These are phyloP conservation scores for Penicillium sp. DNA, from an alignment of 2,329 filamentous ascomycete genomes.

Conservation along the genomic window DNA sequence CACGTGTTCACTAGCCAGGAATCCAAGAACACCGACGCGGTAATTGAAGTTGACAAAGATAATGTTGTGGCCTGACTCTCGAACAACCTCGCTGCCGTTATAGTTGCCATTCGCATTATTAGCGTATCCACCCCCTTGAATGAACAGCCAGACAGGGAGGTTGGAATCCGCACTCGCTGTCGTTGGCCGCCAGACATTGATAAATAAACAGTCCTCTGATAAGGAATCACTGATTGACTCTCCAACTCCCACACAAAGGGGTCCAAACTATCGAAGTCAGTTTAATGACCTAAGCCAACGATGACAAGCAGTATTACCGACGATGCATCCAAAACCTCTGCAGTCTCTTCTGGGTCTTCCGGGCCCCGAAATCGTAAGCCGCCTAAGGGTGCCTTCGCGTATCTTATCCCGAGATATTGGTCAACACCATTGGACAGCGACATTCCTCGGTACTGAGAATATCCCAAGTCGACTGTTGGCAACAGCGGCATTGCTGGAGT, in stretches of 20 bases:
- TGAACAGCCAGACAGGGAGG: constrained; percentile 54
- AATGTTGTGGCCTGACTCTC: constrained; percentile 49
- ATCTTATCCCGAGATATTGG: constrained; percentile 64
- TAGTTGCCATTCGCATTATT: constrained; percentile 44
- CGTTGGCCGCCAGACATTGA: constrained; percentile 29
- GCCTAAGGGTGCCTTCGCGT: constrained; percentile 57
- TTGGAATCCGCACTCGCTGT: constrained; percentile 34
- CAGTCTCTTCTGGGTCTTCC: constrained; percentile 43
- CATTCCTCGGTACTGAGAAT: constrained; percentile 55
- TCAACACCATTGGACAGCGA: constrained; percentile 49
- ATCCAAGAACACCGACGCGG: constrained; percentile 55
- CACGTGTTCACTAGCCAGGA: constrained; percentile 52
- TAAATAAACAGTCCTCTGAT: constrained; percentile 28
- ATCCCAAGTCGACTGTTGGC: constrained; percentile 50
- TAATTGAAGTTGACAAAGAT: constrained; percentile 66
- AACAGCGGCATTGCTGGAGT: not conserved
- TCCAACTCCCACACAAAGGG: constrained; percentile 57
- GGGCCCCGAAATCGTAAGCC: constrained; percentile 57
- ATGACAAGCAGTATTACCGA: constrained; percentile 30
- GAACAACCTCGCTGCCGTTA: constrained; percentile 51
- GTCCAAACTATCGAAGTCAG: constrained; percentile 17
- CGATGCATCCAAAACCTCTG: constrained; percentile 43
- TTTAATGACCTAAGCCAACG: not conserved
- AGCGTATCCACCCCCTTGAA: constrained; percentile 55
- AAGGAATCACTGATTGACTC: constrained; percentile 52